Conservation (phyloP, 2,329 filamentous ascomycete genomes). For the Sphaceloma murrayae region DNA sequence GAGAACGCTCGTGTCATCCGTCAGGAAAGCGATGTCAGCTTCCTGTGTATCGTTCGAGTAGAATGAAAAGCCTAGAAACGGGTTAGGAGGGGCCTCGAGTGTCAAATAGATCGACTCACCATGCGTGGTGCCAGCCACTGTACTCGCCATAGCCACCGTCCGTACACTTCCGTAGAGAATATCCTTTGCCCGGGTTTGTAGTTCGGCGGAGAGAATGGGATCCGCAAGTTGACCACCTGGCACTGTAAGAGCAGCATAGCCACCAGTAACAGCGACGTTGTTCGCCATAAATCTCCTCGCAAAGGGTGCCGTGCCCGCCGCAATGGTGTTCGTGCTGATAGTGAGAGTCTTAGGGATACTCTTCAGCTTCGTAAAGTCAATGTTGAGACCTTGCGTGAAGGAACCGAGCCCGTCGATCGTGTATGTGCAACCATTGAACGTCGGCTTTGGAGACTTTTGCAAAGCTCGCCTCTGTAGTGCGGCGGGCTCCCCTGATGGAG, state of each 20-base stretch:
- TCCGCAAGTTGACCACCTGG: slow-evolving; percentile 16
- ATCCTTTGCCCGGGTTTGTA: slow-evolving; percentile 52
- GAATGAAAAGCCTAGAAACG: slow-evolving; percentile 57
- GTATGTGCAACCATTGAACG: slow-evolving; percentile 13
- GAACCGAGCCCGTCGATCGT: slow-evolving; percentile 16
- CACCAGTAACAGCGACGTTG: slow-evolving; percentile 11
- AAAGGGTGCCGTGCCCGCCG: slow-evolving; percentile 13
- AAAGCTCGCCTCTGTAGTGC: not conserved
- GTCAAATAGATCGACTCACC: slow-evolving; percentile 28
- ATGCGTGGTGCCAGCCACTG: slow-evolving; percentile 57
- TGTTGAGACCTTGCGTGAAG: slow-evolving; percentile 14
- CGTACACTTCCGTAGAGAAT: slow-evolving; percentile 62
- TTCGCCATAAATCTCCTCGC: slow-evolving; percentile 16
- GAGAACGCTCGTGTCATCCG: slow-evolving; percentile 13
- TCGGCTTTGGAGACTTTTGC: slow-evolving; percentile 7
- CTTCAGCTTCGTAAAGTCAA: slow-evolving; percentile 18
- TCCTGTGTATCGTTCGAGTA: slow-evolving; percentile 71
- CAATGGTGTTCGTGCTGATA: slow-evolving; percentile 16
- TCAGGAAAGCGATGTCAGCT: slow-evolving; percentile 58
- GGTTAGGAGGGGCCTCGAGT: not conserved
- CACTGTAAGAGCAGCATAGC: slow-evolving; percentile 14
- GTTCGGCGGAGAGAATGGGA: slow-evolving; percentile 41
- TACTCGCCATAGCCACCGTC: slow-evolving; percentile 54
- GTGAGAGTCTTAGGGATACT: slow-evolving; percentile 15
- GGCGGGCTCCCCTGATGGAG: slow-evolving; percentile 1